A percentile compares a stretch with the other conserved stretches of the same genome.
Conservation (phyloP, 768 basidiomycete genomes). For the Favolaschia claudopus region DNA sequence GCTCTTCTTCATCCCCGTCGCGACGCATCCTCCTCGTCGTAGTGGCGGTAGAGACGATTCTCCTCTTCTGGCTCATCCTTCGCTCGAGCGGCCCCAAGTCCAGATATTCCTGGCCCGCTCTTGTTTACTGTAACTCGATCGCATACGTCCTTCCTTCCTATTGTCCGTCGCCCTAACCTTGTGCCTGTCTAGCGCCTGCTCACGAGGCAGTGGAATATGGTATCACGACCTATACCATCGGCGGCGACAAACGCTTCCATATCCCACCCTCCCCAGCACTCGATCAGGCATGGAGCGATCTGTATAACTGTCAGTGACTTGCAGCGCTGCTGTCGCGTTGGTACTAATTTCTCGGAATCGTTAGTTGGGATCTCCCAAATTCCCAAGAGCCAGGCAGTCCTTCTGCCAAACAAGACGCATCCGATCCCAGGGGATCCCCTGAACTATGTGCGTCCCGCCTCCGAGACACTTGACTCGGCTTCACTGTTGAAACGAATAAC, state of each 20-base stretch:
- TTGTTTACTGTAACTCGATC: no score
- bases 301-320: constrained; percentile 1
- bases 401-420: constrained; percentile 11
- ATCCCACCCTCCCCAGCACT: neutral
- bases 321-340: neutral
- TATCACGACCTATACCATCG: constrained; percentile 2
- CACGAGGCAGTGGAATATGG: constrained; percentile 5
- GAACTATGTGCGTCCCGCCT: neutral
- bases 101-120: no score
- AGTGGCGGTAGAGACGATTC: no score
- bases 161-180: no score
- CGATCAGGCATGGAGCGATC: constrained; percentile 1
- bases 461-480: no score
- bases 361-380: constrained; percentile 1
- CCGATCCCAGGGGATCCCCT: constrained; percentile 2
- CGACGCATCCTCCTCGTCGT: no score
- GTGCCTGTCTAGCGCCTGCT: constrained; percentile 7
- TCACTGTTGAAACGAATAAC: neutral
- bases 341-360: neutral
- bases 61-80: no score
- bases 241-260: constrained; percentile 4
- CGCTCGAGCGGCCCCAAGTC: no score
- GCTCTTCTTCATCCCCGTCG: no score
- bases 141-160: no score
- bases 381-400: constrained; percentile 1